Percentiles rank a stretch among this genome's conserved stretches.
Evolutionary conservation across 352 stramenopile genomes (phyloP).

Genomic region (Phytopythium aichiense): DNA sequence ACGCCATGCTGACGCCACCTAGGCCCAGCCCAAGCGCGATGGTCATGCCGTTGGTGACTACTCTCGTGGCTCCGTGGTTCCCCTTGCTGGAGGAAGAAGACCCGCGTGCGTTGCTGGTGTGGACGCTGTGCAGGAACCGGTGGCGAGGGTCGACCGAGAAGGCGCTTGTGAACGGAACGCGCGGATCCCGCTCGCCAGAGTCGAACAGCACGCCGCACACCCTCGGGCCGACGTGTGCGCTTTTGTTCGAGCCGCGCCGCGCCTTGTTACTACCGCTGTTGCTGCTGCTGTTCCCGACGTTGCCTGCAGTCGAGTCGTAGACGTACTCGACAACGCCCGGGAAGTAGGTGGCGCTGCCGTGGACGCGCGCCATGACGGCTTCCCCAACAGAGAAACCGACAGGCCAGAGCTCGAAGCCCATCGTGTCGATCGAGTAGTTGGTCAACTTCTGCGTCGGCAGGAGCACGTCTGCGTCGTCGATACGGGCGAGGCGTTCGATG

Average conservation of each 20-base stretch:
- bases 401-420: constrained; percentile 63
- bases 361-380: constrained; percentile 52
- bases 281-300: not conserved
- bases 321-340: constrained; percentile 52
- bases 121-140: constrained; percentile 33
- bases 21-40: constrained; percentile 14
- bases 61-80: constrained; percentile 4
- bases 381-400: constrained; percentile 53
- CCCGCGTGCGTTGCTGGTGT: constrained; percentile 28
- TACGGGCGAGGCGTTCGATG: constrained; percentile 40
- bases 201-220: constrained; percentile 66
- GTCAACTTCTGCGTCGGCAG: constrained; percentile 59
- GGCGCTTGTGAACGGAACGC: constrained; percentile 62
- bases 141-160: constrained; percentile 57
- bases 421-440: constrained; percentile 75
- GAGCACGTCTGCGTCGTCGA: constrained; percentile 53
- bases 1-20: not conserved
- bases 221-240: constrained; percentile 16
- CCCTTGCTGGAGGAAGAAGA: constrained; percentile 35
- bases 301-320: constrained; percentile 24
- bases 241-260: not conserved
- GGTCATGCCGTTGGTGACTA: constrained; percentile 10
- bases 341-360: constrained; percentile 56
- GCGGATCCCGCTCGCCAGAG: constrained; percentile 56
- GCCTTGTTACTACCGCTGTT: not conserved